Conservation (phyloP, 352 stramenopile genomes). For the Globisporangium okanoganense region DNA sequence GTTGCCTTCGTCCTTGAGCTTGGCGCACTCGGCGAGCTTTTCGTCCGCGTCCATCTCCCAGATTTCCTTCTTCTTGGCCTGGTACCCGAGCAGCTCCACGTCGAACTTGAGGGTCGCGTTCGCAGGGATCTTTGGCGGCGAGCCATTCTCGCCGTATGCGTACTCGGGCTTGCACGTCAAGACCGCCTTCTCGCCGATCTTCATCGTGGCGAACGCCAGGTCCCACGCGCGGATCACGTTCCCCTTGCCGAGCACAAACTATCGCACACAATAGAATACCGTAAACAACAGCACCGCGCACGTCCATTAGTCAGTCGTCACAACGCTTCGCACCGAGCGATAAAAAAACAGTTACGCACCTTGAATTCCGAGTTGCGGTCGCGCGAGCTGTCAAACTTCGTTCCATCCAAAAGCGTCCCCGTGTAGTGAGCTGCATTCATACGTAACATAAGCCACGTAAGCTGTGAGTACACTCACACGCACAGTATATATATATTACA, state of each 20-base stretch:
- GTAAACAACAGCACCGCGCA: background rate
- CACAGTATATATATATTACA: background rate
- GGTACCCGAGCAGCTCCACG: conserved; percentile 94
- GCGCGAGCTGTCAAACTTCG: conserved; percentile 93
- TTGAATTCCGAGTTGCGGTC: conserved; percentile 87
- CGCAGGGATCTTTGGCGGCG: conserved; percentile 92
- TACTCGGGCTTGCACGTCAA: conserved; percentile 92
- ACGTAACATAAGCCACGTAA: background rate
- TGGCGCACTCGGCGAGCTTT: conserved; percentile 82
- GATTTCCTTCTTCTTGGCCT: conserved; percentile 93
- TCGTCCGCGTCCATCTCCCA: conserved; percentile 89
- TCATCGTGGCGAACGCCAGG: conserved; percentile 91
- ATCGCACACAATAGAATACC: background rate
- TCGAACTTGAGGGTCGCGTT: conserved; percentile 95
- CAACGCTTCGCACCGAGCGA: background rate
- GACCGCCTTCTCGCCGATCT: conserved; percentile 93
- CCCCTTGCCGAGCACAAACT: conserved; percentile 84
- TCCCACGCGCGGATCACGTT: conserved; percentile 91
- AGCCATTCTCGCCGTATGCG: conserved; percentile 90
- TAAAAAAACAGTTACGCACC: conserved; percentile 23
- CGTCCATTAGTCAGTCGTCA: background rate
- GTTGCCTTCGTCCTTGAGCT: conserved; percentile 90
- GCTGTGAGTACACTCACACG: background rate
- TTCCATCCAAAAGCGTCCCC: conserved; percentile 91
- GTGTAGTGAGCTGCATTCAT: conserved; percentile 91